Evolutionary conservation across 225 moss, liverwort and hornwort species (phyloP), one percentile per base, ranked within the genome.

Genomic region (Bryum argenteum): DNA sequence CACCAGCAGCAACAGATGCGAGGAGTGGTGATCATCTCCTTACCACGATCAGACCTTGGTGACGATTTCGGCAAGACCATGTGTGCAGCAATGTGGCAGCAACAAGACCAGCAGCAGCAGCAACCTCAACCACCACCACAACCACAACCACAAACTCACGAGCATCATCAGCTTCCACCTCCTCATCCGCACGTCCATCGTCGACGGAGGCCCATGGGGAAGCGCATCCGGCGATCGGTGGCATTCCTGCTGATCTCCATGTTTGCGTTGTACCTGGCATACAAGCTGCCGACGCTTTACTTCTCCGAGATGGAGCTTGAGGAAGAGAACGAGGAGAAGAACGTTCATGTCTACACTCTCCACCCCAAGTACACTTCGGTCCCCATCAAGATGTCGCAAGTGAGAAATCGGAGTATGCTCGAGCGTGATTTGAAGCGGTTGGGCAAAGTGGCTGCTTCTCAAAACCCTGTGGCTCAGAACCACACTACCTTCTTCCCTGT

Each of bases 81-180:
- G 69, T 93, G 91, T 59, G 96, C 96, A 39, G 96, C 96, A 60
- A 85, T 95, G 82, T 87, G 90, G 64, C 90, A 90, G 39, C 82
- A 75, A 17, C 28, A 71, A 71, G 41, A 72, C 20, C 43, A 61
- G 33, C 74, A 73, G 0, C 70, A 72, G 23, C 51, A 77, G 39
- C 54, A 69, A 37, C 45, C 12, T 11, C 45, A 47, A 47, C 47
- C 14, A 37, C 37, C 6, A 37, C 56, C 9, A 0, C 81, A 58
- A 12, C 40, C 0, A 1, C 65, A 56, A 17, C 71, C 38, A 14
- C 13, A 1, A 21, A 16, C 20, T 5, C 74, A 37, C 15, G 13
- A 10, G 22, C 79, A 70, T 43, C 52, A 70, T 9, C 21, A 33
- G 17, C 82, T 84, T 8, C 58, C 83, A 54, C 79, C 85, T 53